These are phyloP conservation scores for Acacia crassicarpa DNA, from an alignment of 306 rosid species.

Conservation along the genomic window DNA sequence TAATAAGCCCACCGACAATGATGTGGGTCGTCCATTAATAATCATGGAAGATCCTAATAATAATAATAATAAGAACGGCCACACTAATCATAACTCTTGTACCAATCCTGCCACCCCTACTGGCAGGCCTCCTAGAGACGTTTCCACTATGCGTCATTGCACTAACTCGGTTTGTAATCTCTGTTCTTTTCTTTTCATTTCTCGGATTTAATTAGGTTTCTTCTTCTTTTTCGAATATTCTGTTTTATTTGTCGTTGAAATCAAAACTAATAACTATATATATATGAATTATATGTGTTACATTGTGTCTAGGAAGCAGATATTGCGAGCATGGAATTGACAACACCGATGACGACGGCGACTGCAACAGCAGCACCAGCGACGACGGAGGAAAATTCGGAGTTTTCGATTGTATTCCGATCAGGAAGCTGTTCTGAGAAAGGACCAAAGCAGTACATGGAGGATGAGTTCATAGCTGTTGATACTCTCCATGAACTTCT, in stretches of 20 bases:
- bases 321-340: slow-evolving; percentile 23
- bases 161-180: slow-evolving; percentile 36
- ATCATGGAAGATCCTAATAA: slow-evolving; percentile 35
- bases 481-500: slow-evolving; percentile 35
- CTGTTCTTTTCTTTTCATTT: neutral
- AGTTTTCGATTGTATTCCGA: slow-evolving; percentile 30
- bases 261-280: neutral
- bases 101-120: too few species aligned
- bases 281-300: neutral
- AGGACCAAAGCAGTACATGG: slow-evolving; percentile 52
- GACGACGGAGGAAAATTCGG: slow-evolving; percentile 24
- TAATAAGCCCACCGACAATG: neutral
- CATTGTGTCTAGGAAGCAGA: slow-evolving; percentile 34
- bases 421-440: slow-evolving; percentile 47
- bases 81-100: neutral
- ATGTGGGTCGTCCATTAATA: neutral
- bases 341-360: slow-evolving; percentile 15
- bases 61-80: too few species aligned
- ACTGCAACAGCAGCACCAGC: neutral
- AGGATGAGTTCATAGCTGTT: slow-evolving; percentile 39
- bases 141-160: slow-evolving; percentile 37
- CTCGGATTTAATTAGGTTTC: too few species aligned
- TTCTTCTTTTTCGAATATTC: too few species aligned
- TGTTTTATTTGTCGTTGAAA: neutral
- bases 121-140: slow-evolving; percentile 43